Evolutionary conservation across 1,139 yeast genomes (phyloP), one percentile per base, ranked within the genome.

Genomic region (Blastobotrys apis): DNA sequence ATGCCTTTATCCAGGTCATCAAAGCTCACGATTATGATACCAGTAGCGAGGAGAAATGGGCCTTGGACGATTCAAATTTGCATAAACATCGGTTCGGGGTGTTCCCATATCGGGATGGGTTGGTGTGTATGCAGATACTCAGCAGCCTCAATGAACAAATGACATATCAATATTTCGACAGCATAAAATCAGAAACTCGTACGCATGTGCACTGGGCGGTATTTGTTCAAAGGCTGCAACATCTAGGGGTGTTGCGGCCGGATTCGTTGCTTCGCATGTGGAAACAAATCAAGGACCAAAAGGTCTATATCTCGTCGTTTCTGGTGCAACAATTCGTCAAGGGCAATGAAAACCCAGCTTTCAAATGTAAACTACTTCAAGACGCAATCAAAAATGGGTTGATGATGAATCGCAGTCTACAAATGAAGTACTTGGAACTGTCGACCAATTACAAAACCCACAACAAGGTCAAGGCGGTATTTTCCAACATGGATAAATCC

Each of bases 151-250:
- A 53, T 25, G 23, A 50, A 13, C 25, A 30, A 12, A 52, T 52
- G 10, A 55, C 53, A 4, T 41, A 51, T 8, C 39, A 38, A 12
- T 25, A 41, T 2, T 35, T 53, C 17, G 48, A 47, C 22, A 27
- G 30, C 8, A 41, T 50, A 5, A 45, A 50, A 5, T 36, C 32
- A 12, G 21, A 20, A 3, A 33, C 44, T 2, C 53, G 55, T 9
- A 46, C 39, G 8, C 47, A 62, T 2, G 46, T 51, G 5, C 21
- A 58, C 21, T 63, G 65, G 65, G 55, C 56, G 1, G 15, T 53
- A 1, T 36, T 56, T 23, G 39, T 60, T 5, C 41, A 45, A 16
- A 46, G 51, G 19, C 40, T 62, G 21, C 41, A 52, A 10, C 48
- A 51, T 23, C 38, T 51, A 2, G 49, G 53, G 5, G 51, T 51